These are phyloP conservation scores for Casaregolazyma lundiana DNA, from an alignment of 1,139 yeast genomes.

Conservation along the genomic window DNA sequence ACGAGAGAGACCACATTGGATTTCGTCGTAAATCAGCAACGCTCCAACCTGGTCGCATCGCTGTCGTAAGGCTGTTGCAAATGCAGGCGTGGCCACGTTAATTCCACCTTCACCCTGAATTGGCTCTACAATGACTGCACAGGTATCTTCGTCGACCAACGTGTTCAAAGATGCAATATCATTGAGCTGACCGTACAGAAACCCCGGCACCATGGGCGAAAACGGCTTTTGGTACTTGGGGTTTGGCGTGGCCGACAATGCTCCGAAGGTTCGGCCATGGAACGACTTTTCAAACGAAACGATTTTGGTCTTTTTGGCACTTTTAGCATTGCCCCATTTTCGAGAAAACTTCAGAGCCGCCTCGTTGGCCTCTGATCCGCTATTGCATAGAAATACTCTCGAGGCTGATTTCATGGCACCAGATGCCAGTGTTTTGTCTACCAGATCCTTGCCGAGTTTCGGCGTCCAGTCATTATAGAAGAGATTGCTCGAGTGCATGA, in stretches of 20 bases:
- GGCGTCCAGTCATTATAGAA: slow-evolving; percentile 84
- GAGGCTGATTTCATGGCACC: slow-evolving; percentile 82
- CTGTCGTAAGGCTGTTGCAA: slow-evolving; percentile 59
- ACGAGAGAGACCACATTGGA: slow-evolving; percentile 95
- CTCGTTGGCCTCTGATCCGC: slow-evolving; percentile 97
- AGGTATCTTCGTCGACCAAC: slow-evolving; percentile 65
- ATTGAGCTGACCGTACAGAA: slow-evolving; percentile 56
- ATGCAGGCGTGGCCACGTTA: slow-evolving; percentile 58
- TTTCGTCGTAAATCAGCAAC: slow-evolving; percentile 84
- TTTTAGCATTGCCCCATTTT: slow-evolving; percentile 58
- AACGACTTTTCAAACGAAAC: slow-evolving; percentile 84
- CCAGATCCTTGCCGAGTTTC: slow-evolving; percentile 65
- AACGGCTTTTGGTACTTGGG: slow-evolving; percentile 90
- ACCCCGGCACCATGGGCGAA: slow-evolving; percentile 84
- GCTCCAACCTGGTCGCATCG: slow-evolving; percentile 70
- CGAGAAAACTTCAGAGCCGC: slow-evolving; percentile 96
- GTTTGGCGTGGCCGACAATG: slow-evolving; percentile 86
- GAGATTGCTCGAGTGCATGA: slow-evolving; percentile 81
- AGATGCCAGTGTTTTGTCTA: slow-evolving; percentile 58
- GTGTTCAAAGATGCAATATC: slow-evolving; percentile 51
- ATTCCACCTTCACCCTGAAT: slow-evolving; percentile 98
- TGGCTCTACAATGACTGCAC: slow-evolving; percentile 94
- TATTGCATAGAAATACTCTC: slow-evolving; percentile 81
- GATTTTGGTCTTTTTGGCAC: slow-evolving; percentile 47
- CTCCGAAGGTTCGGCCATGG: slow-evolving; percentile 95